A percentile compares a stretch with the other conserved stretches of the same genome.
These are phyloP conservation scores for Leucogyrophana mollusca DNA, from an alignment of 768 basidiomycete genomes.

Conservation along the genomic window DNA sequence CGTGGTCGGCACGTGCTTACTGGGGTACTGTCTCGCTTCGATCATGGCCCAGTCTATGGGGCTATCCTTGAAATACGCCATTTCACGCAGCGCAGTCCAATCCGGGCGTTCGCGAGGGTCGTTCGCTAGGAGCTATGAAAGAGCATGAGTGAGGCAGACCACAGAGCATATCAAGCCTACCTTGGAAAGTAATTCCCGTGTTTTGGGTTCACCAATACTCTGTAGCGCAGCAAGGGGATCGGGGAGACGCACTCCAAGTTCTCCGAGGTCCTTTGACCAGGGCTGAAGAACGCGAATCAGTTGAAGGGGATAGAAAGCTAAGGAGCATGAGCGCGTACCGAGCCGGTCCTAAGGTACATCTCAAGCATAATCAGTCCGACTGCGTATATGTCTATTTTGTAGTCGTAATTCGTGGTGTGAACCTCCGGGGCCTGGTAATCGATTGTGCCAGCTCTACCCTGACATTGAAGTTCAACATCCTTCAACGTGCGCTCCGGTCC, in stretches of 20 bases:
- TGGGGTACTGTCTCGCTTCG: neutral
- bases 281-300: neutral
- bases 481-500: neutral
- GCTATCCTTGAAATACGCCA: neutral
- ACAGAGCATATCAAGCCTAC: too few relatives aligned
- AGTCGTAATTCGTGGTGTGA: neutral
- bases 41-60: neutral
- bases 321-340: neutral
- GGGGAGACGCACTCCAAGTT: too few relatives aligned
- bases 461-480: too few relatives aligned
- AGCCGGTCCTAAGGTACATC: constrained; percentile 8
- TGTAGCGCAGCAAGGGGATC: too few relatives aligned
- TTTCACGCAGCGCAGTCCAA: neutral
- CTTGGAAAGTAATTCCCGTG: too few relatives aligned
- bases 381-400: constrained; percentile 10
- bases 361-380: constrained; percentile 10
- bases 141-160: too few relatives aligned
- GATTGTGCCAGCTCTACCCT: neutral
- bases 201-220: too few relatives aligned
- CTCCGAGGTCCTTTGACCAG: neutral
- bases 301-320: neutral
- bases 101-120: neutral
- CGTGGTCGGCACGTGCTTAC: neutral
- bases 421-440: constrained; percentile 1
- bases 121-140: neutral